Evolutionary conservation across 352 stramenopile species (phyloP), one percentile per base, ranked within the genome.

Genomic region (Globisporangium sylvaticum): DNA sequence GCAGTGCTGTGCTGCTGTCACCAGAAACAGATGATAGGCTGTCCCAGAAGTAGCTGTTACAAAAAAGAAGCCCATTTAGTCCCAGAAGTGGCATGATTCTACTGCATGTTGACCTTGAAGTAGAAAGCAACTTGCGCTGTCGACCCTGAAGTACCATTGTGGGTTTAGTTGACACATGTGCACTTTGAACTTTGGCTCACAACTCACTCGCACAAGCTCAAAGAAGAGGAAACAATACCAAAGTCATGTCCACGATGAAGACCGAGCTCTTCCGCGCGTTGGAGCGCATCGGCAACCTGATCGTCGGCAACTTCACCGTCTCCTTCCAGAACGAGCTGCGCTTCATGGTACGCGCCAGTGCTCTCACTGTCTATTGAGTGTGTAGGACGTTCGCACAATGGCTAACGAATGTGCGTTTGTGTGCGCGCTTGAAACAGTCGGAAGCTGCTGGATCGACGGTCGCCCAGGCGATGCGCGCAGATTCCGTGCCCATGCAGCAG

Each of bases 301-400:
- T 95, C 52, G 87, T 95, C 24, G 83, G 80, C 52, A 92, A 92
- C 79, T 95, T 95, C 65, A 83, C 79, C 0, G 83, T 81, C 32
- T 92, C 87, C 12, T 89, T 95, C 69, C 83, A 95, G 73, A 95
- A 95, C 62, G 87, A 95, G 60, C 72, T 95, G 55, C 87, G 87
- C 62, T 92, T 95, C 63, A 95, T 95, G 87, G 87, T 95, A 55
- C 50, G 70, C 63, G 4, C 4, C 10, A 12, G 12, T 27, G 25
- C 24, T 42, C 1, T 2, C 15, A n/a, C 4, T 24, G 24, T n/a
- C 20, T 31, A 10, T 57, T 15, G 27, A 6, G 20, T 14, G 53
- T 12, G 4, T 7, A 58, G 25, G 52, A 37, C 25, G 6, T 12
- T 12, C 25, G 4, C 53, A 31, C 27, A 9, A 14, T 12, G 12